phyloP scores from a whole-genome alignment of 1,139 yeast genomes.

The Blastobotrys aristatus region DNA sequence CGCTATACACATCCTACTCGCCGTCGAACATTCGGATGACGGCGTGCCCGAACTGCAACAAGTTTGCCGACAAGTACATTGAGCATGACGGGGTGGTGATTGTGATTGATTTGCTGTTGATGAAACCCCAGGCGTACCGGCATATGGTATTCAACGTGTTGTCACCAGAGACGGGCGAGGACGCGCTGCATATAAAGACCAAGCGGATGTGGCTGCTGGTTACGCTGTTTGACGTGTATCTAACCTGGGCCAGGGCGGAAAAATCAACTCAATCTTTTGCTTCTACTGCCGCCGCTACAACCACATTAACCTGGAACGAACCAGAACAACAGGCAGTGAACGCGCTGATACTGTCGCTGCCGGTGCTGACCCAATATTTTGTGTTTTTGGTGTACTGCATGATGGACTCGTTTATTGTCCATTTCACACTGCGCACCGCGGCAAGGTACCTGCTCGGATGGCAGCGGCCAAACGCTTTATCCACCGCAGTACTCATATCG shows the following conservation, averaged over 20 bases:
- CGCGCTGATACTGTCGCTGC: slow-evolving; percentile 39
- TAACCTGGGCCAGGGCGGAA: slow-evolving; percentile 90
- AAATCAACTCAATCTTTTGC: slow-evolving; percentile 28
- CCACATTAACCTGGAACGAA: not conserved
- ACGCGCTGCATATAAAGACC: slow-evolving; percentile 26
- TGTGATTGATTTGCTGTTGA: slow-evolving; percentile 72
- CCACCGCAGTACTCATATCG: slow-evolving; percentile 68
- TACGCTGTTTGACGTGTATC: slow-evolving; percentile 81
- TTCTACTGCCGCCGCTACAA: not conserved
- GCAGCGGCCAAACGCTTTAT: slow-evolving; percentile 40
- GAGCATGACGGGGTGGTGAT: slow-evolving; percentile 83
- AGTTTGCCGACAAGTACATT: slow-evolving; percentile 83
- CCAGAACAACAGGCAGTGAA: slow-evolving; percentile 19
- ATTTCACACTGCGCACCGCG: slow-evolving; percentile 45
- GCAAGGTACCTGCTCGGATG: slow-evolving; percentile 42
- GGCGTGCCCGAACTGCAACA: slow-evolving; percentile 66
- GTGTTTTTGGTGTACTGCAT: slow-evolving; percentile 61
- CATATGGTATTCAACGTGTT: slow-evolving; percentile 77
- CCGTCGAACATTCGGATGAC: slow-evolving; percentile 77
- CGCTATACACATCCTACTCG: slow-evolving; percentile 67
- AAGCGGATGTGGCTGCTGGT: slow-evolving; percentile 56
- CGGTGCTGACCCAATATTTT: slow-evolving; percentile 56
- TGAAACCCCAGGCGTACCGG: slow-evolving; percentile 85
- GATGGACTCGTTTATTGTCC: slow-evolving; percentile 53
- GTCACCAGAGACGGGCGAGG: slow-evolving; percentile 30